Base-by-base conservation (phyloP, 805 yeast genomes). In the Yarrowia porcina region DNA sequence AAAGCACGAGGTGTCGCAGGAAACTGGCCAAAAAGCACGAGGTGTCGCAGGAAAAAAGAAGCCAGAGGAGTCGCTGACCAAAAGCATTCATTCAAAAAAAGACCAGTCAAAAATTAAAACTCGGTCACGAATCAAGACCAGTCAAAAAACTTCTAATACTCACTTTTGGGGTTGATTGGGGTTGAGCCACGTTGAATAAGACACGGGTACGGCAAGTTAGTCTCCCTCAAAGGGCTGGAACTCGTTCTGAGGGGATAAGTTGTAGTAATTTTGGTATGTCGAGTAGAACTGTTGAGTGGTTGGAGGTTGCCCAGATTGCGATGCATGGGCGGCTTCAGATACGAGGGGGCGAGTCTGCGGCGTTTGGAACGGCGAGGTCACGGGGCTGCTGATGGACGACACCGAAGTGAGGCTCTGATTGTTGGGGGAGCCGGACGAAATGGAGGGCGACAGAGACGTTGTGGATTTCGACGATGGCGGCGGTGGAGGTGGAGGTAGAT, bases 221-320 rank as follows among this genome's bases (percentile, higher is more conserved):
- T 33, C 57, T 13, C 57, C 56, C 32, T 49, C 57, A 23, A 49
- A 49, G 7, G 39, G 57, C 59, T 35, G 59, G 18, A 35, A 52
- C 33, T 52, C 59, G 36, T 35, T 36, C 17, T 52, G 59, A 13
- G 39, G 56, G 11, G 59, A 52, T 7, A 52, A 8, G 13, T 52
- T 52, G 59, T 52, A 52, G 44, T 52, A 52, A 42, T 52, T 52
- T 52, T 52, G 59, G 23, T 52, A 52, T 3, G 45, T 23, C 11
- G 45, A 41, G 45, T 41, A 41, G 30, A 41, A 41, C 2, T 41
- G 27, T 23, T 23, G 30, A 4, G 41, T 36, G 13, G 41, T 20
- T 17, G 25, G 27, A 11, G 50, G 35, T 28, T 27, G 30, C 10
- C 50, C 35, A 7, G 25, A 15, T 28, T 44, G 50, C 7, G 50